Conservation (phyloP, 352 stramenopile species). For the Phytophthora cajani region DNA sequence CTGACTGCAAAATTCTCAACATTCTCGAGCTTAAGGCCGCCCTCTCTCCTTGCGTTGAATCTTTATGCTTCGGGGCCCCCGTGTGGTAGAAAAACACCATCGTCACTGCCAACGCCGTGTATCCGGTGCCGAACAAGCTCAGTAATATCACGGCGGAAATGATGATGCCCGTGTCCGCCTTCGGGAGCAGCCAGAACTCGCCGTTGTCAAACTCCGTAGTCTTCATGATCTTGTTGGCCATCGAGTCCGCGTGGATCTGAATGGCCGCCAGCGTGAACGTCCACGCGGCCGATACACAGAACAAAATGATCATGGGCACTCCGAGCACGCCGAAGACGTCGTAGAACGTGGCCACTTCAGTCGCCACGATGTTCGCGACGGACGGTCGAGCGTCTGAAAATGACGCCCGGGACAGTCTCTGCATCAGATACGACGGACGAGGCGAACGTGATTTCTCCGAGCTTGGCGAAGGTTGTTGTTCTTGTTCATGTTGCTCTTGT, state of each 20-base stretch:
- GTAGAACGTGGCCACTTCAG: constrained; percentile 20
- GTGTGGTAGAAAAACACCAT: constrained; percentile 34
- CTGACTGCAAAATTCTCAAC: too few species aligned
- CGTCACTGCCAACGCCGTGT: constrained; percentile 29
- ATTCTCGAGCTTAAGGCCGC: too few species aligned
- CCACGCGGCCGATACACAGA: constrained; percentile 32
- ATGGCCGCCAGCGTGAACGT: constrained; percentile 35
- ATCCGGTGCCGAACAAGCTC: constrained; percentile 24
- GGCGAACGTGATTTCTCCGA: background rate
- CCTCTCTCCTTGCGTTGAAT: background rate
- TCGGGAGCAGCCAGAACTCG: constrained; percentile 44
- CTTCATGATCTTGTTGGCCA: constrained; percentile 38
- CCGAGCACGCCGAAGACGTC: constrained; percentile 37
- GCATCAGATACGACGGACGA: background rate
- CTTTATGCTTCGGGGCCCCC: background rate
- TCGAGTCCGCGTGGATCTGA: constrained; percentile 30
- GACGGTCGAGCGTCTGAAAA: background rate
- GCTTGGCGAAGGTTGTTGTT: background rate
- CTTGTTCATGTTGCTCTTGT: background rate
- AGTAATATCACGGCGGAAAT: constrained; percentile 24
- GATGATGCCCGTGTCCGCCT: constrained; percentile 16
- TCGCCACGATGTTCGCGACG: background rate
- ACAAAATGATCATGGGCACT: constrained; percentile 37
- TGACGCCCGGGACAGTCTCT: background rate
- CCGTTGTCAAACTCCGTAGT: constrained; percentile 38